Percentiles rank a stretch among this genome's conserved stretches.
These are phyloP conservation scores for Penicillium bialowiezense DNA, from an alignment of 495 filamentous ascomycete species.

Conservation along the genomic window DNA sequence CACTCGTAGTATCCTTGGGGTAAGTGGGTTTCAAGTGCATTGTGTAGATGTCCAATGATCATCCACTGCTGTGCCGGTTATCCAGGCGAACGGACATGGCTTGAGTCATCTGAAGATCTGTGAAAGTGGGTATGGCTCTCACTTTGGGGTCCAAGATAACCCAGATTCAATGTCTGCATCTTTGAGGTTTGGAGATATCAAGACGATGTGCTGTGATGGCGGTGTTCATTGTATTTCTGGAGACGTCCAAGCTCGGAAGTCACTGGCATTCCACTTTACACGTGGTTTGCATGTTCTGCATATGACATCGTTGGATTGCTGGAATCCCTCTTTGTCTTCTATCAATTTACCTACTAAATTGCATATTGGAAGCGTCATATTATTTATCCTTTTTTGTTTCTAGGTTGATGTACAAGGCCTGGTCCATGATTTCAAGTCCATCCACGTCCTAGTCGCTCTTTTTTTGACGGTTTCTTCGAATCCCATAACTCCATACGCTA, in stretches of 20 bases:
- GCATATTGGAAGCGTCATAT: conserved; percentile 7
- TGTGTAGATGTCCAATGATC: conserved; percentile 12
- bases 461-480: conserved; percentile 16
- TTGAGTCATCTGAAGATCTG: neutral
- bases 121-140: no score
- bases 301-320: no score
- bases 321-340: no score
- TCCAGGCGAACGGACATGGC: conserved; percentile 15
- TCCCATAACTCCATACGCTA: conserved; percentile 44
- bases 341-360: no score
- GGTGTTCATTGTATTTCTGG: no score
- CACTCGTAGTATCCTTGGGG: conserved; percentile 5
- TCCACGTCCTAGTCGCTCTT: conserved; percentile 4
- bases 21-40: conserved; percentile 3
- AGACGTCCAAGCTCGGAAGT: no score
- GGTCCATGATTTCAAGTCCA: conserved; percentile 3
- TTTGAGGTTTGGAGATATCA: no score
- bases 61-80: conserved; percentile 18
- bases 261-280: neutral
- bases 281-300: conserved; percentile 11
- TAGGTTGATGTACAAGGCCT: conserved; percentile 22
- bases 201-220: no score
- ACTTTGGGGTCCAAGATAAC: no score
- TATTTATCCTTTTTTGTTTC: conserved; percentile 20
- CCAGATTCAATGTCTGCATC: no score